phyloP scores from a whole-genome alignment of 345 rosid species.

The Euphorbia tirucalli region DNA sequence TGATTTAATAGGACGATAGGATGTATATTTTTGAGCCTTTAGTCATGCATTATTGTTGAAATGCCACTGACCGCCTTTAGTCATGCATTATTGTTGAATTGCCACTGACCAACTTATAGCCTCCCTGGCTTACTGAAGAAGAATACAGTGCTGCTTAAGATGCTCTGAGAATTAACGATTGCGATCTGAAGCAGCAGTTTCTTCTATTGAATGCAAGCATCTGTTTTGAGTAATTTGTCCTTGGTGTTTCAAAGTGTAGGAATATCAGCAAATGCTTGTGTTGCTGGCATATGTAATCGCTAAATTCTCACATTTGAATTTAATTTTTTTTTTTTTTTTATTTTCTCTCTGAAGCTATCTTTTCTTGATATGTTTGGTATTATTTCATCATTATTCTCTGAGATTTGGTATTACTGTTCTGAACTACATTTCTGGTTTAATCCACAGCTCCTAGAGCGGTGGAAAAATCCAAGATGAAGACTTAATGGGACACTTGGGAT shows the following conservation, averaged over 20 bases:
- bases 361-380: background rate
- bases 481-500: slow-evolving; percentile 1
- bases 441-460: slow-evolving; percentile 18
- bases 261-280: background rate
- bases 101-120: background rate
- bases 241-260: background rate
- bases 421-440: background rate
- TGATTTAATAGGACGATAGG: background rate
- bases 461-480: slow-evolving; percentile 24
- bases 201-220: background rate
- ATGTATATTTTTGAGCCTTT: background rate
- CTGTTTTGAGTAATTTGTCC: background rate
- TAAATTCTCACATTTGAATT: background rate
- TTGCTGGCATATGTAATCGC: background rate
- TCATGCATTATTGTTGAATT: background rate
- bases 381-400: background rate
- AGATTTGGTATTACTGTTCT: background rate
- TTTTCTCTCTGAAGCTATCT: background rate
- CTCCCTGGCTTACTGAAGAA: background rate
- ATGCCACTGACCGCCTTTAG: no score
- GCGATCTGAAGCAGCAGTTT: background rate
- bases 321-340: background rate
- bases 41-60: no score
- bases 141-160: slow-evolving; percentile 2
- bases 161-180: background rate